These are phyloP conservation scores for Tagetes erecta DNA, from an alignment of 129 eudicot species.

Conservation along the genomic window DNA sequence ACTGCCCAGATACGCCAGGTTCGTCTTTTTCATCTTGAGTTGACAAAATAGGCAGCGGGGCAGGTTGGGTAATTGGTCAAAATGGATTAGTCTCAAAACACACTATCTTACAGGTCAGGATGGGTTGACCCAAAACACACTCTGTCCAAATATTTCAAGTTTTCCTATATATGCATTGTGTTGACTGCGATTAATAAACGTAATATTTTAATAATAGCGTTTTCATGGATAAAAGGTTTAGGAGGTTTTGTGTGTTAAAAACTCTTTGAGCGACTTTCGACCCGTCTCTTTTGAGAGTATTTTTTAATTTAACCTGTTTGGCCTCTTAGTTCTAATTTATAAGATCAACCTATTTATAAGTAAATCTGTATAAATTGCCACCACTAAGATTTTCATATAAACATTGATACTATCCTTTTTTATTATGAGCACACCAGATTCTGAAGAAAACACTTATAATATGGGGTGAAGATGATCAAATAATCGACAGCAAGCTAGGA, in stretches of 20 bases:
- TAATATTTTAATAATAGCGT: neutral
- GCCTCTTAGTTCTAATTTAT: neutral
- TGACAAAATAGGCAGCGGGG: too few species aligned
- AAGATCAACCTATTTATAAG: neutral
- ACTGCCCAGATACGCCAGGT: conserved; percentile 61
- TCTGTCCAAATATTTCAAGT: neutral
- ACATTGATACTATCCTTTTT: neutral
- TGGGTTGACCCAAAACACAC: neutral
- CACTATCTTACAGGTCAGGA: neutral
- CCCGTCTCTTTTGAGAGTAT: neutral
- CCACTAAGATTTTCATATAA: neutral
- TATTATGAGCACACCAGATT: conserved; percentile 45
- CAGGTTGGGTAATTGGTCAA: neutral
- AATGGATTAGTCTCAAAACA: neutral
- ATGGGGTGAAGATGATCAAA: conserved; percentile 92
- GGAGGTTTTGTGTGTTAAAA: neutral
- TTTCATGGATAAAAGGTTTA: neutral
- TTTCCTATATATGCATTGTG: neutral
- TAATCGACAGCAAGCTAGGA: conserved; percentile 76
- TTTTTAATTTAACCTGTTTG: neutral
- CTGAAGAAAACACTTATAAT: conserved; percentile 68
- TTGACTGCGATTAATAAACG: neutral
- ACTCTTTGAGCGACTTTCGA: neutral
- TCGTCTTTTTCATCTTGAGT: neutral
- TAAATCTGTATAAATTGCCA: too few species aligned